phyloP scores from a whole-genome alignment of 2,329 filamentous ascomycete genomes.

The Aaosphaeria pasadenensis region DNA sequence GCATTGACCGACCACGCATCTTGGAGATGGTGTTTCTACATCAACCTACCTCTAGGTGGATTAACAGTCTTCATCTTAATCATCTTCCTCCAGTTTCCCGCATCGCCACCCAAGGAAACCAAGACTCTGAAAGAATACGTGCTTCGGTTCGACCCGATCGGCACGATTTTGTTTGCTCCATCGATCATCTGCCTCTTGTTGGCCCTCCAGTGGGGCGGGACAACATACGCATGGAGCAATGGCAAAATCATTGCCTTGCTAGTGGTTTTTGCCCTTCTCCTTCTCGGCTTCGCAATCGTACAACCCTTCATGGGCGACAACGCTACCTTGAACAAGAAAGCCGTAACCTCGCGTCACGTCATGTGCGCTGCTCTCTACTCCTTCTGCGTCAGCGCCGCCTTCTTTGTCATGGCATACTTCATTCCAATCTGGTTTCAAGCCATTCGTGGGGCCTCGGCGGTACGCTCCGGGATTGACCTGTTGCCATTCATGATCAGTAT shows the following conservation, averaged over 20 bases:
- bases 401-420: conserved; percentile 32
- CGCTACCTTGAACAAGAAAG: conserved; percentile 1
- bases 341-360: background rate
- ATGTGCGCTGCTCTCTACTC: conserved; percentile 11
- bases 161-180: conserved; percentile 38
- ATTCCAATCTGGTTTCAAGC: conserved; percentile 24
- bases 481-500: conserved; percentile 9
- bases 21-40: conserved; percentile 27
- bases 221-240: conserved; percentile 42
- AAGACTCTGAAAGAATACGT: conserved; percentile 6
- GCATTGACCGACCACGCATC: conserved; percentile 22
- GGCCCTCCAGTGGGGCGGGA: conserved; percentile 22
- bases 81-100: conserved; percentile 35
- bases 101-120: background rate
- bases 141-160: conserved; percentile 42
- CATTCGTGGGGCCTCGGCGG: background rate
- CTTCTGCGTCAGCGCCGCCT: conserved; percentile 24
- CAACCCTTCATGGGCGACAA: conserved; percentile 18
- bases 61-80: conserved; percentile 1
- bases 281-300: conserved; percentile 28
- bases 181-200: conserved; percentile 18
- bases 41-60: conserved; percentile 7
- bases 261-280: conserved; percentile 35
- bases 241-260: conserved; percentile 22
- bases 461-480: background rate